Evolutionary conservation across 148 eudicot genomes (phyloP).

Genomic region (Diospyros kaki): DNA sequence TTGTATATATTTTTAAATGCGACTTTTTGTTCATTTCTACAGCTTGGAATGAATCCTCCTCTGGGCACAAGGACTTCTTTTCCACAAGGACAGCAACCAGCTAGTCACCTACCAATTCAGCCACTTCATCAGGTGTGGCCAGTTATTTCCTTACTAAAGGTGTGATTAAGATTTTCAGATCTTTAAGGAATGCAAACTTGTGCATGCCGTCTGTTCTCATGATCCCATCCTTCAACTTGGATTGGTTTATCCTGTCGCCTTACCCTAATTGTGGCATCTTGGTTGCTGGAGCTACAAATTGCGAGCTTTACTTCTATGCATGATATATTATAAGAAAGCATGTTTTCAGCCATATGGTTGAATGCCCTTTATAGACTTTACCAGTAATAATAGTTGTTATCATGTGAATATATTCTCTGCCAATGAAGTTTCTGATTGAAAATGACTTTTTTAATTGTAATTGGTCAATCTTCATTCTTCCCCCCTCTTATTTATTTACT

Average conservation of each 20-base stretch:
- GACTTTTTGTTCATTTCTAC: no score
- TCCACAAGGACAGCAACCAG: no score
- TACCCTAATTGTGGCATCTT: background rate
- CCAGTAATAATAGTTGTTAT: background rate
- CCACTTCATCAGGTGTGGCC: constrained; percentile 43
- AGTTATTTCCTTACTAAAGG: no score
- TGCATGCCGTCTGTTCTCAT: background rate
- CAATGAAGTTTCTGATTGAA: background rate
- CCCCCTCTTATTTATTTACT: background rate
- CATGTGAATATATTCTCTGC: background rate
- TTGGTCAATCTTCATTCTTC: background rate
- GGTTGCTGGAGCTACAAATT: background rate
- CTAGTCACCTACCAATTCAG: no score
- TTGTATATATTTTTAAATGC: no score
- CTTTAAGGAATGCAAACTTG: background rate
- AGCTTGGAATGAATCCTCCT: no score
- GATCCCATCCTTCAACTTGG: no score
- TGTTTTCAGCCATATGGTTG: background rate
- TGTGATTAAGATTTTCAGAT: background rate
- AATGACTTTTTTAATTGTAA: background rate
- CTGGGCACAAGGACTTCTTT: no score
- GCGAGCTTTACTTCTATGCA: background rate
- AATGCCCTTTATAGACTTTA: background rate
- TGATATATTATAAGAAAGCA: background rate
- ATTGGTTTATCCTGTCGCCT: background rate